These are phyloP conservation scores for Priceomyces melissophilus DNA, from an alignment of 805 yeast genomes.

Conservation along the genomic window DNA sequence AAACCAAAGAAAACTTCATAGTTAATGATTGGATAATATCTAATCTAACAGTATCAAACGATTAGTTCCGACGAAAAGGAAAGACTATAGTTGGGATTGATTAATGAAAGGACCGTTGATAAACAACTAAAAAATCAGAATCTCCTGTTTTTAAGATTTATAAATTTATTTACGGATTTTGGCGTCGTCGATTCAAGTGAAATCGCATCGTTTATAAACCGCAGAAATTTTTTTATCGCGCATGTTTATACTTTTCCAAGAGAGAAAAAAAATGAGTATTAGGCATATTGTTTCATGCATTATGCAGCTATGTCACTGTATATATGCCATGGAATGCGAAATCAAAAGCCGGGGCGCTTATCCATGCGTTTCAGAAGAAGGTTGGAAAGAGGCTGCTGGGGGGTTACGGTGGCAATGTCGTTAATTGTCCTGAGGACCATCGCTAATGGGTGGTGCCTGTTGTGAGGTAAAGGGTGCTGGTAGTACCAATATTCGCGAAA, in stretches of 20 bases:
- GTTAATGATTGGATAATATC: constrained; percentile 2
- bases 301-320: too few species aligned
- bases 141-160: constrained; percentile 3
- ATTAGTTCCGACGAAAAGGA: constrained; percentile 6
- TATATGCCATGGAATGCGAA: too few species aligned
- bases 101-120: constrained; percentile 6
- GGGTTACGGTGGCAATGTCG: too few species aligned
- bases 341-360: too few species aligned
- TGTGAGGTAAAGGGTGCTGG: too few species aligned
- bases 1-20: constrained; percentile 28
- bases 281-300: too few species aligned
- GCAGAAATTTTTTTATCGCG: constrained; percentile 2
- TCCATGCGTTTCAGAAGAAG: too few species aligned
- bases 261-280: background rate
- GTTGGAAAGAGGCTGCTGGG: too few species aligned
- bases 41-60: constrained; percentile 1
- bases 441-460: too few species aligned
- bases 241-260: constrained; percentile 4
- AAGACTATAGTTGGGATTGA: constrained; percentile 12
- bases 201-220: constrained; percentile 5
- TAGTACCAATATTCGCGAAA: too few species aligned
- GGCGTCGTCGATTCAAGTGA: constrained; percentile 3
- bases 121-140: constrained; percentile 3
- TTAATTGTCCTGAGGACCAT: too few species aligned
- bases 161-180: constrained; percentile 2